Percentiles rank a stretch among this genome's conserved stretches.
Conservation (phyloP, 768 basidiomycete species). For the Russula sp. region DNA sequence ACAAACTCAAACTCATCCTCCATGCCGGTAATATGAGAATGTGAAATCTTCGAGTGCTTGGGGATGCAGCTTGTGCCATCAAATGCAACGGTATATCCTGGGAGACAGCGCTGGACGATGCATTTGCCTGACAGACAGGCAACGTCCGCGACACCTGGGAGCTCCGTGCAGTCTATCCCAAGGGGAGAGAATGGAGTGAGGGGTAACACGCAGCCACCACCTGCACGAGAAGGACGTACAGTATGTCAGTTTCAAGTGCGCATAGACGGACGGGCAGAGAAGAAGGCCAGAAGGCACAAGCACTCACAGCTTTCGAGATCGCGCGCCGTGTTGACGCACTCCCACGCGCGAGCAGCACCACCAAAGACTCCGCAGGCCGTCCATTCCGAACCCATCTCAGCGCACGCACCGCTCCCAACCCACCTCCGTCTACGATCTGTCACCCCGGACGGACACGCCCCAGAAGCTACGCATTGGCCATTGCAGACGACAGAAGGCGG, state of each 20-base stretch:
- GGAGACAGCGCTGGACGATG: conserved; percentile 38
- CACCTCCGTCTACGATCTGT: conserved; percentile 21
- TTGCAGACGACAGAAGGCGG: conserved; percentile 40
- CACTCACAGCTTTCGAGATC: conserved; percentile 49
- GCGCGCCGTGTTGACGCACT: conserved; percentile 40
- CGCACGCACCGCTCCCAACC: conserved; percentile 28
- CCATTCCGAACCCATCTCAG: conserved; percentile 22
- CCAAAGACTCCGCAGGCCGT: conserved; percentile 40
- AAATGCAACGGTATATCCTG: background rate
- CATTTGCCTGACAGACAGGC: conserved; percentile 40
- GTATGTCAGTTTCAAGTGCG: too few species aligned
- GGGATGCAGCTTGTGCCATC: background rate
- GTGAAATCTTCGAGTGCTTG: background rate
- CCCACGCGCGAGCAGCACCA: conserved; percentile 35
- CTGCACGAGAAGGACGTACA: background rate
- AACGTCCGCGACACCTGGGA: conserved; percentile 42
- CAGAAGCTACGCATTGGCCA: conserved; percentile 33
- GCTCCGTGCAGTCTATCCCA: conserved; percentile 45
- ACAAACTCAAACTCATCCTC: background rate
- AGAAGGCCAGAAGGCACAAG: background rate
- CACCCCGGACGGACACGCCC: conserved; percentile 22
- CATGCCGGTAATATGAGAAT: background rate
- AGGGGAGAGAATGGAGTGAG: conserved; percentile 25
- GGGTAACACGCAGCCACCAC: conserved; percentile 24
- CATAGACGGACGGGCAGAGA: too few species aligned